These are phyloP conservation scores for Lophium mytilinum DNA, from an alignment of 495 filamentous ascomycete species.

Conservation along the genomic window DNA sequence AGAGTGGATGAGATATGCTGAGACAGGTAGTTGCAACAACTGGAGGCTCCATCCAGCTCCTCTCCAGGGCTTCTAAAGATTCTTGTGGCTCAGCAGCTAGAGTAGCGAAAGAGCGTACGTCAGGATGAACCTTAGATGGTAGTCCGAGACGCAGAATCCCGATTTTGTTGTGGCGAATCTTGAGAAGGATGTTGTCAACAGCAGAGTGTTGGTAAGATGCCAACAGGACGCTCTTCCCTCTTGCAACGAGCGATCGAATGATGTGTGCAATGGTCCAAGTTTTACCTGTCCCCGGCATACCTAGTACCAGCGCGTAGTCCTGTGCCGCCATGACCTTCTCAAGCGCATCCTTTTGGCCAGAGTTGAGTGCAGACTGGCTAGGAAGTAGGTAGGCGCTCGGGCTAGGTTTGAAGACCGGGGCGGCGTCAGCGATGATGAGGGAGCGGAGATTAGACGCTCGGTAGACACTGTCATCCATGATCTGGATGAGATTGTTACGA, in stretches of 20 bases:
- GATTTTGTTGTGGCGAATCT: conserved; percentile 71
- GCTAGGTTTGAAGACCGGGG: conserved; percentile 63
- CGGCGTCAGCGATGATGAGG: conserved; percentile 63
- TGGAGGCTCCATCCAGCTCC: conserved; percentile 70
- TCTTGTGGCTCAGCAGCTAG: conserved; percentile 61
- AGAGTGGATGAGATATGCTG: conserved; percentile 79
- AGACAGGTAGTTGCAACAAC: conserved; percentile 94
- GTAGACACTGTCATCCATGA: conserved; percentile 75
- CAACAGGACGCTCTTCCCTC: conserved; percentile 85
- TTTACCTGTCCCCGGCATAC: conserved; percentile 97
- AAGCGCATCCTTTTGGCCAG: conserved; percentile 78
- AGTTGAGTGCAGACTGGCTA: conserved; percentile 59
- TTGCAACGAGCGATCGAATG: conserved; percentile 78
- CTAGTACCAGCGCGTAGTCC: conserved; percentile 90
- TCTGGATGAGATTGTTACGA: conserved; percentile 82
- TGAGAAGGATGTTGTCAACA: conserved; percentile 94
- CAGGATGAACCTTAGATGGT: conserved; percentile 72
- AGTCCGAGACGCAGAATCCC: conserved; percentile 78
- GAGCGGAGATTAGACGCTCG: conserved; percentile 65
- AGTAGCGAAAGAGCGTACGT: conserved; percentile 74
- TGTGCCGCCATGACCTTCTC: conserved; percentile 90
- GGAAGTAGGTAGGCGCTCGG: conserved; percentile 51
- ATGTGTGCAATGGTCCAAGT: conserved; percentile 97
- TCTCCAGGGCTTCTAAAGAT: conserved; percentile 73
- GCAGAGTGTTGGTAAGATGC: conserved; percentile 96